phyloP scores from a whole-genome alignment of 2,329 filamentous ascomycete genomes.

The Penicillium sp. region DNA sequence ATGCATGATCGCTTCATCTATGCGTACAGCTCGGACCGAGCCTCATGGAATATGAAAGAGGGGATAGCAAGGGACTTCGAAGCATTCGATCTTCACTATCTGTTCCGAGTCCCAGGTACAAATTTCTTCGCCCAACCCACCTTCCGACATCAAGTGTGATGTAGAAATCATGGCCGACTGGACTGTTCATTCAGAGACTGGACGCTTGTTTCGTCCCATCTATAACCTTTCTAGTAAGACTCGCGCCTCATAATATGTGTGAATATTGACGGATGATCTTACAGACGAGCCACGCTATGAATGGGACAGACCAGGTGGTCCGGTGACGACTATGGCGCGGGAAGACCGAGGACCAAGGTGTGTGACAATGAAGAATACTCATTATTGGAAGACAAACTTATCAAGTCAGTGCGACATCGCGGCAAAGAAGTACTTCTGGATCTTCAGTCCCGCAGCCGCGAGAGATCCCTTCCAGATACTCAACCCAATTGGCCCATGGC shows the following conservation, averaged over 20 bases:
- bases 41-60: conserved; percentile 1
- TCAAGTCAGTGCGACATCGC: background rate
- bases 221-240: conserved; percentile 4
- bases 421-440: conserved; percentile 1
- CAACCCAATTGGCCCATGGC: background rate
- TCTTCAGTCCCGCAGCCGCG: background rate
- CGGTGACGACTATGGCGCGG: background rate
- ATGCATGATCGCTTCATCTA: conserved; percentile 3
- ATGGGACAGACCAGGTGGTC: conserved; percentile 4
- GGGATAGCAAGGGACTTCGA: background rate
- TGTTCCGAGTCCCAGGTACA: background rate
- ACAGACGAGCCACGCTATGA: conserved; percentile 2
- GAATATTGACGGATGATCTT: background rate
- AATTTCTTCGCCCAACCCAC: background rate
- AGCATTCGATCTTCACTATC: background rate
- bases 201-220: conserved; percentile 6
- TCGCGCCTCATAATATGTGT: background rate
- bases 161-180: conserved; percentile 4
- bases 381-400: background rate
- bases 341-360: background rate
- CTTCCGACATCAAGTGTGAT: background rate
- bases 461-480: conserved; percentile 1
- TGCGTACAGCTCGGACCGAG: conserved; percentile 1
- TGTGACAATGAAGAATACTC: background rate
- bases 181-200: conserved; percentile 2